Evolutionary conservation across 768 basidiomycete species (phyloP), one percentile per base, ranked within the genome.

Genomic region (Mycena galopus): DNA sequence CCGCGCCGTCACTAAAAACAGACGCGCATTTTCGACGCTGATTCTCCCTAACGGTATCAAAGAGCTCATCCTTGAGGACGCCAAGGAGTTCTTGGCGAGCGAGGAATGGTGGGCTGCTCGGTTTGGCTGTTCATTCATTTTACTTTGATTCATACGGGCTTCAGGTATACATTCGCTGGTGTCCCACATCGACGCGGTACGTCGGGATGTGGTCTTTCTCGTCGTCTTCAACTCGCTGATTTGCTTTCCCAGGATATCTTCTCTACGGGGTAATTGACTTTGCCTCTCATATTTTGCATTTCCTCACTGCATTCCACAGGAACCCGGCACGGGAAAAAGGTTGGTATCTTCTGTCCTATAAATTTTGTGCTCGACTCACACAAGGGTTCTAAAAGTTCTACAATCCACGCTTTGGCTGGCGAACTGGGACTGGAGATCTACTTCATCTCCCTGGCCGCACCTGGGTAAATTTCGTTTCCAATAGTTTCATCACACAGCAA

Each of bases 391-490:
- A 37, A 58, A 35, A 33, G 30, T 30, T 56, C 55, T 16, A 56
- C 55, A 19, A 56, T 56, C 10, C 55, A 56, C 29, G 55, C 55
- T 16, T 56, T 56, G 55, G 88, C 88, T 25, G 88, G 89, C 57
- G 89, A 91, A 73, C 81, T 93, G 27, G 84, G 86, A 0, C 83
- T 93, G 50, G 89, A 92, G 78, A 91, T 93, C 70, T 92, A 91
- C 76, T 69, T 75, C 25, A 70, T 83, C 32, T 78, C 78, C 8
- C 69, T 83, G 6, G 74, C 81, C 4, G 73, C 77, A 21, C 74
- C 72, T 29, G 74, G 77, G 79, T 80, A 63, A 42, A 71, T 50
- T 3, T 8, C 23, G 19, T 35, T 35, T 44, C 37, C 17, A 14
- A 25, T 19, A 39, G 6, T 59, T 21, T 25, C 16, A n/a, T 59